A percentile compares a stretch with the other conserved stretches of the same genome.
Evolutionary conservation across 352 stramenopile species (phyloP).

Genomic region (Blastocystis hominis): DNA sequence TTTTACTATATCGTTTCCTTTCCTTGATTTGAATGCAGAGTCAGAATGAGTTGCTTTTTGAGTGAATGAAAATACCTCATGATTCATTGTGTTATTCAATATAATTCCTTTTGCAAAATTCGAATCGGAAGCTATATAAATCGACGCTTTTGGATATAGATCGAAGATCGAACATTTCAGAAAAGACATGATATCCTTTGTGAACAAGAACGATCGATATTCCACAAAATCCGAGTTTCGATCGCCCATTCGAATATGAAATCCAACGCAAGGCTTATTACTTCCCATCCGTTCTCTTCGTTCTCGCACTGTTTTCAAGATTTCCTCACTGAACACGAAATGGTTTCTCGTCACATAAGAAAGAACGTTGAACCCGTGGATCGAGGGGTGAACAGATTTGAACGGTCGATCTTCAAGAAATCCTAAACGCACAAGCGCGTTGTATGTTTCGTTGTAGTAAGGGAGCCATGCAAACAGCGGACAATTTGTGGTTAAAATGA

Average conservation of each 20-base stretch:
- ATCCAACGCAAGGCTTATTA: neutral
- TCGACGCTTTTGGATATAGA: neutral
- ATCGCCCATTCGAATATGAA: conserved; percentile 40
- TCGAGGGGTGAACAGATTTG: too few relatives aligned
- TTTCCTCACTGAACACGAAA: neutral
- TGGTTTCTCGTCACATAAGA: neutral
- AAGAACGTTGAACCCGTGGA: neutral
- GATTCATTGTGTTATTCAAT: neutral
- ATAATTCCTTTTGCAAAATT: neutral
- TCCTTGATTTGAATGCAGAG: neutral
- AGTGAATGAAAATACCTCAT: neutral
- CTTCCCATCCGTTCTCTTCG: neutral
- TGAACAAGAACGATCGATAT: neutral
- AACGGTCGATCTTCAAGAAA: neutral
- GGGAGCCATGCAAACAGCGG: conserved; percentile 15
- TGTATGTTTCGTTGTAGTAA: neutral
- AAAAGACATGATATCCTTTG: neutral
- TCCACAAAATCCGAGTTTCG: conserved; percentile 1
- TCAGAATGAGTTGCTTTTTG: neutral
- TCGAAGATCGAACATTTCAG: neutral
- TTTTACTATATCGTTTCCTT: neutral
- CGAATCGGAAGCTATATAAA: conserved; percentile 19
- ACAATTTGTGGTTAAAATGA: neutral
- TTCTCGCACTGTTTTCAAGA: neutral
- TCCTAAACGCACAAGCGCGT: neutral